A percentile compares a stretch with the other conserved stretches of the same genome.
phyloP scores from a whole-genome alignment of 192 early-diverging fungal genomes.

The Spinellus fusiger region DNA sequence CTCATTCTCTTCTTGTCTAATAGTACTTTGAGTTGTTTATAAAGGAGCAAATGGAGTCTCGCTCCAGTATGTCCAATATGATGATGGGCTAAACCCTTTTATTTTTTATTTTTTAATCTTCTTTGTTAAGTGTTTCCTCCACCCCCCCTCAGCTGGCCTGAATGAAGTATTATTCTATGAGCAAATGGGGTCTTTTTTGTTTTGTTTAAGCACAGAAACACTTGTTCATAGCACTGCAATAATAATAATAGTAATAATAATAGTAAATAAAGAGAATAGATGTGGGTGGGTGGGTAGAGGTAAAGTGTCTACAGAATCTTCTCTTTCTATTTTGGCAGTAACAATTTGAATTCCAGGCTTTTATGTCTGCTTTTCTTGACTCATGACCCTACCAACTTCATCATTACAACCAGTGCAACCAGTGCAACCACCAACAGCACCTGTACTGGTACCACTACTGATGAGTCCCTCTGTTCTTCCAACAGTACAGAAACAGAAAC shows the following conservation, averaged over 20 bases:
- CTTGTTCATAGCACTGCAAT: neutral
- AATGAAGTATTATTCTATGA: neutral
- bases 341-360: too few relatives aligned
- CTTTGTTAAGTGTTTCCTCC: neutral
- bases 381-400: too few relatives aligned
- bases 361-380: too few relatives aligned
- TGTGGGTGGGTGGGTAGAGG: too few relatives aligned
- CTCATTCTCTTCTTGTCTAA: neutral
- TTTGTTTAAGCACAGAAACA: neutral
- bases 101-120: neutral
- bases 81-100: neutral
- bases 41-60: slow-evolving; percentile 75
- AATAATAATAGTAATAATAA: too few relatives aligned
- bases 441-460: too few relatives aligned
- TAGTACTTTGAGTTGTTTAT: slow-evolving; percentile 96
- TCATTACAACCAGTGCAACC: too few relatives aligned
- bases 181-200: neutral
- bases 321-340: too few relatives aligned
- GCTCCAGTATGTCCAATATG: neutral
- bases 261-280: too few relatives aligned
- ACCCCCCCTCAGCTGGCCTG: neutral
- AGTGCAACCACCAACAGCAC: too few relatives aligned
- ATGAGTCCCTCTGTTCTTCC: too few relatives aligned
- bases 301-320: too few relatives aligned
- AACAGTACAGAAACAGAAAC: neutral